Evolutionary conservation across 1,139 yeast genomes (phyloP), one percentile per base, ranked within the genome.

Genomic region (Candida sanyaensis): DNA sequence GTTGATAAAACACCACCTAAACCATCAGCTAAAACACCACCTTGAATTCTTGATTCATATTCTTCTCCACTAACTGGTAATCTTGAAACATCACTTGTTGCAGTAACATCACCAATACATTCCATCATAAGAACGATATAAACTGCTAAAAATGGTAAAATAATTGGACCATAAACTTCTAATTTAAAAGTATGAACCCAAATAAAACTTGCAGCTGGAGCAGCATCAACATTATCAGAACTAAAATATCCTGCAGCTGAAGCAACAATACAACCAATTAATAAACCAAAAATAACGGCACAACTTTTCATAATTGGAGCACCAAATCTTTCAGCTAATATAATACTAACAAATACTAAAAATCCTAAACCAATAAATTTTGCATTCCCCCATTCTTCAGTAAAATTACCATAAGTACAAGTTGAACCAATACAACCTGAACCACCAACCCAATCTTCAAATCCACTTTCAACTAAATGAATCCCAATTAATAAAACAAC

Each of bases 231-330:
- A 9, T 48, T 46, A 32, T 69, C 61, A 2, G 72, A 59, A 46
- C 73, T 69, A 63, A 90, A 90, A 71, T 91, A 90, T 21, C 96
- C 95, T 65, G 88, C 81, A 9, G 93, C 96, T 47, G 93, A 96
- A 37, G 95, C 96, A 47, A 90, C 95, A 53, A 90, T 88, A 72
- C 96, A 89, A 36, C 97, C 97, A 40, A 89, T 83, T 45, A 90
- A 69, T 52, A 90, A 75, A 43, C 97, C 97, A 38, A 85, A 69
- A 55, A 90, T 87, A 43, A 90, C 96, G 0, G 96, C 93, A 75
- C 96, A 88, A 7, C 96, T 87, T 64, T 87, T 88, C 95, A 90
- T 87, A 57, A 90, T 86, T 49, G 97, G 97, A n/a, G 96, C 82
- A 29, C 97, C 97, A 77, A 88, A 90, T 62, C 83, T 83, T 66